These are phyloP conservation scores for Neurospora sp. DNA, from an alignment of 495 filamentous ascomycete species.

Conservation along the genomic window DNA sequence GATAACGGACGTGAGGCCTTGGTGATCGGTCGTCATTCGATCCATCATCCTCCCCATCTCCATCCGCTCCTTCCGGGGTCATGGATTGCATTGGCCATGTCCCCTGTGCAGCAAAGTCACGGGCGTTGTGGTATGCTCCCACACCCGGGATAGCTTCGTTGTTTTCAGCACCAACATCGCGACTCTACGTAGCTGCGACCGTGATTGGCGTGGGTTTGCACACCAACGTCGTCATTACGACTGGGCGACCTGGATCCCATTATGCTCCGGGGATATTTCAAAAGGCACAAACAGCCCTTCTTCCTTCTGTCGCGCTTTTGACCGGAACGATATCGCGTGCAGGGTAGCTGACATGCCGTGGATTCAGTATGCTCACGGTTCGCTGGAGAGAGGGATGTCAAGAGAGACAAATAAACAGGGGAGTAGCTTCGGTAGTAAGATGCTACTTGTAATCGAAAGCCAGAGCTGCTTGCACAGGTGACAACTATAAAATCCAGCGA, in stretches of 20 bases:
- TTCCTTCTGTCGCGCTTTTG: neutral
- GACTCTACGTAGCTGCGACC: neutral
- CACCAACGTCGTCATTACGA: neutral
- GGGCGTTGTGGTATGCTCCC: neutral
- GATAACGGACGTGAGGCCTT: conserved; percentile 4
- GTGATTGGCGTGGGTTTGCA: neutral
- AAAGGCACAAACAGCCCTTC: neutral
- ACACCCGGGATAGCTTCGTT: neutral
- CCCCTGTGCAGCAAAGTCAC: neutral
- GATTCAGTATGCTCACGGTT: neutral
- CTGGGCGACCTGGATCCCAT: neutral
- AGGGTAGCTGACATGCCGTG: neutral
- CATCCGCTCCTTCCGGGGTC: neutral
- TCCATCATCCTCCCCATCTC: neutral
- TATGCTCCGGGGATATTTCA: neutral
- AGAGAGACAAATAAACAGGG: neutral
- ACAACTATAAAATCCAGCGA: neutral
- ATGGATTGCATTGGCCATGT: neutral
- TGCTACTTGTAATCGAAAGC: neutral
- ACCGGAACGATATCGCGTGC: neutral
- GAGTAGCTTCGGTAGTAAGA: neutral
- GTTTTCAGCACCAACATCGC: neutral
- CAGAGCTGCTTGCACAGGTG: neutral
- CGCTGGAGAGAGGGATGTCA: neutral
- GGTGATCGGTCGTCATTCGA: neutral